Conservation (phyloP, 2,329 filamentous ascomycete species). For the Aspergillus versicolor region DNA sequence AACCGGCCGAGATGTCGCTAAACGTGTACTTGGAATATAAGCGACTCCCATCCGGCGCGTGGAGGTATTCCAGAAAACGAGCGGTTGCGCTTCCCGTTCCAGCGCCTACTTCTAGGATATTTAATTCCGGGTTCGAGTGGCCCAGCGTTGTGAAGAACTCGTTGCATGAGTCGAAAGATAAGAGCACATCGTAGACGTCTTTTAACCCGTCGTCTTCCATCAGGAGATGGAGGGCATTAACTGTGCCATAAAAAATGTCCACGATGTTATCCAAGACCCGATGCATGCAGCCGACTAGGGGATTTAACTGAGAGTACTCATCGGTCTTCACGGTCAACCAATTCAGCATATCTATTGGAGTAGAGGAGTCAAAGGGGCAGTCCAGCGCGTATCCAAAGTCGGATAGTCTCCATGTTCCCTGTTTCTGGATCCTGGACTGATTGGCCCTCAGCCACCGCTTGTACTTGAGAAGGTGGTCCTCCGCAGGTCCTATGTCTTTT, state of each 20-base stretch:
- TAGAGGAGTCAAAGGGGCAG: not conserved
- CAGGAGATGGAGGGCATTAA: not conserved
- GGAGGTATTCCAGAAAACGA: not conserved
- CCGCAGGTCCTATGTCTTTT: not conserved
- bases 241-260: not conserved
- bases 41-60: not conserved
- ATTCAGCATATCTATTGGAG: not conserved
- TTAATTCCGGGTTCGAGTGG: conserved; percentile 6
- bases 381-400: not conserved
- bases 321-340: not conserved
- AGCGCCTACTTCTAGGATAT: conserved; percentile 11
- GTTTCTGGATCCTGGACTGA: not conserved
- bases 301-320: not conserved
- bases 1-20: conserved; percentile 32
- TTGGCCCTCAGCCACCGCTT: not conserved
- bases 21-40: conserved; percentile 25
- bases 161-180: not conserved
- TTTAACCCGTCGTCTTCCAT: not conserved
- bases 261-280: not conserved
- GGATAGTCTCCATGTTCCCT: not conserved
- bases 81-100: conserved; percentile 9
- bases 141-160: conserved; percentile 2
- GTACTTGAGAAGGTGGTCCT: conserved; percentile 3
- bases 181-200: not conserved
- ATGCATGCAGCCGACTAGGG: not conserved